Base-by-base conservation (phyloP, 305 asterid genomes). In the Andrographis paniculata region DNA sequence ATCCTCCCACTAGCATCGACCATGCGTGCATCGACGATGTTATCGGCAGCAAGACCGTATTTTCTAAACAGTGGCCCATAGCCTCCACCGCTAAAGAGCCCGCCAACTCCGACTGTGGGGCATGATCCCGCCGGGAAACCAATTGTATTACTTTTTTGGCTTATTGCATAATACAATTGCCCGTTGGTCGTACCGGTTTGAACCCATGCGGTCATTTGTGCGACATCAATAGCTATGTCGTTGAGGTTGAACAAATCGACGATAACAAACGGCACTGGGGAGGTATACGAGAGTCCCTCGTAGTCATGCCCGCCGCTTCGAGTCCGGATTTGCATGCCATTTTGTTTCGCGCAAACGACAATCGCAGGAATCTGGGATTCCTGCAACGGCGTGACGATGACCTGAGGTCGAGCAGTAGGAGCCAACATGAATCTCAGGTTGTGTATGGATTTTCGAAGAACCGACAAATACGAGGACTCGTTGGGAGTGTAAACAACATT, bases 221-320 rank as follows among this genome's bases (percentile, higher is more conserved):
- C 48, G 5, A 16, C 1, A 53, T 58, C 47, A 1, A 76, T 17
- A 2, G 47, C 10, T 39, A 20, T 36, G 61, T 43, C 9, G 74
- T 53, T 20, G 61, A 73, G 36, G 48, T 73, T 64, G 2, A 47
- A 20, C 67, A 70, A 47, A 58, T 77, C 85, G 3, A 77, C 28
- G 19, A 77, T 35, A 14, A 77, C 52, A 42, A 69, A 77, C 1
- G 80, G 85, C 10, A 44, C 43, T 15, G 17, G 15, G 0, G 80
- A 77, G 1, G 58, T 23, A 43, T 57, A 69, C 0, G 80, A 69
- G n/a, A 68, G 71, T 1, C 72, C 79, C 41, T 72, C 84, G 17
- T 42, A 69, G 21, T 76, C 84, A 33, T 76, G 77, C 14, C 84
- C 84, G 11, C 78, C 78, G 14, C 84, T 70, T 16, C 77, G 62